Evolutionary conservation across 441 rosid genomes (phyloP), one percentile per base, ranked within the genome.

Genomic region (Bruguiera hainesii): DNA sequence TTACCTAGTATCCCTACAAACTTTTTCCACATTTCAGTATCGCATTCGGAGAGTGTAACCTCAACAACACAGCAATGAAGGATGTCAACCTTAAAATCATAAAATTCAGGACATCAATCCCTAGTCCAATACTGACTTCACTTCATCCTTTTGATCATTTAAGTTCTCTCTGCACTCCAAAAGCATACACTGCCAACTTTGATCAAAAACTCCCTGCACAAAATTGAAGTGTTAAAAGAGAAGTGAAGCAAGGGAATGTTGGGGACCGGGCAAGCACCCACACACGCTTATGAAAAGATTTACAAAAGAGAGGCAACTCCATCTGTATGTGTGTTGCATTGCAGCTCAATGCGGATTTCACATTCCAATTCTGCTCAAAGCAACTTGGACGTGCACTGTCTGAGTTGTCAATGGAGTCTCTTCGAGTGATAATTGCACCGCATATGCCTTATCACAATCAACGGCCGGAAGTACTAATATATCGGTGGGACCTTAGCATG

Each of bases 381-480:
- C 99, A 61, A 93, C 98, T 91, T 93, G 99, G 84, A 96, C 93
- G 76, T 88, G 93, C 56, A 93, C 89, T 13, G 89, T 89, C 77
- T 77, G 96, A 68, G 83, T 91, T 49, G 94, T 89, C 74, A 96
- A 84, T 71, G 93, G 73, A 31, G 99, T 83, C 80, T 93, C 99
- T 78, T 93, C 98, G 57, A 93, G 88, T 68, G 95, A 78, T 69
- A 93, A 77, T 83, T 93, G 97, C 98, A 91, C 84, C 29, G 90
- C 99, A 82, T 89, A 96, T 72, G 98, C 99, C 83, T 96, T 93
- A 77, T 96, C 99, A 81, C 99, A 96, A 76, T 96, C 98, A 67
- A 89, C 89, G 49, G 95, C 98, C 49, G 98, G 98, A 86, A 96
- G 98, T 7, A 98, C 98, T 75, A 96, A 62, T 65, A 96, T 73